Conservation (phyloP, 495 filamentous ascomycete species). For the Rusavskia elegans region DNA sequence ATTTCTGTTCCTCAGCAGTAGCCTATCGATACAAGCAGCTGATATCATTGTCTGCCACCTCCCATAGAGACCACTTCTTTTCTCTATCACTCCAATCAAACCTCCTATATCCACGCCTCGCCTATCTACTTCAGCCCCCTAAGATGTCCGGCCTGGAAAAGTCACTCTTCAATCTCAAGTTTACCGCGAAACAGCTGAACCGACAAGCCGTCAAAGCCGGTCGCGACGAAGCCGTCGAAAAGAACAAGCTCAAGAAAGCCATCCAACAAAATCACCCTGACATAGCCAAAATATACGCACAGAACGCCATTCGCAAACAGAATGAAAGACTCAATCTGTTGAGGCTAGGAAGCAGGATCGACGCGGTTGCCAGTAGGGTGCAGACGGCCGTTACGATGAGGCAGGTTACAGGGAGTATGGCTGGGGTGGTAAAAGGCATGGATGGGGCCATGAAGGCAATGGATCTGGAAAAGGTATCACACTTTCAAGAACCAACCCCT, state of each 20-base stretch:
- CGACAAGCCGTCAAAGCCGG: constrained; percentile 66
- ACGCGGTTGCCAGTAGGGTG: constrained; percentile 44
- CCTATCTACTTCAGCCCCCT: neutral
- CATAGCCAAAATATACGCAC: constrained; percentile 68
- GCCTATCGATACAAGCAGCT: neutral
- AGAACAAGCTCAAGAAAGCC: constrained; percentile 68
- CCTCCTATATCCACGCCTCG: neutral
- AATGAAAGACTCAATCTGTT: constrained; percentile 52
- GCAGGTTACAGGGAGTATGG: constrained; percentile 47
- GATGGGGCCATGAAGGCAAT: constrained; percentile 42
- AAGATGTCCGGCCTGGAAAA: constrained; percentile 48
- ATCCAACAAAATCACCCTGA: constrained; percentile 53
- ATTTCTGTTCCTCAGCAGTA: neutral
- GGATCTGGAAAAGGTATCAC: constrained; percentile 14
- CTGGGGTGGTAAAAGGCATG: constrained; percentile 48
- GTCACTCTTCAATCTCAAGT: constrained; percentile 56
- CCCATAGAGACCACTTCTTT: constrained; percentile 1
- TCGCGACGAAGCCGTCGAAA: constrained; percentile 68
- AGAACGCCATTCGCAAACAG: constrained; percentile 68
- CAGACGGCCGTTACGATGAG: constrained; percentile 55
- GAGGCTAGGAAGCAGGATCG: constrained; percentile 39
- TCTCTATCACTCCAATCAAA: constrained; percentile 6
- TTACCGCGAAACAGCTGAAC: constrained; percentile 72
- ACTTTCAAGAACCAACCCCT: neutral
- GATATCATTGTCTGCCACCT: no score